Conservation (phyloP, 768 basidiomycete species). For the Serpula lacrymans region DNA sequence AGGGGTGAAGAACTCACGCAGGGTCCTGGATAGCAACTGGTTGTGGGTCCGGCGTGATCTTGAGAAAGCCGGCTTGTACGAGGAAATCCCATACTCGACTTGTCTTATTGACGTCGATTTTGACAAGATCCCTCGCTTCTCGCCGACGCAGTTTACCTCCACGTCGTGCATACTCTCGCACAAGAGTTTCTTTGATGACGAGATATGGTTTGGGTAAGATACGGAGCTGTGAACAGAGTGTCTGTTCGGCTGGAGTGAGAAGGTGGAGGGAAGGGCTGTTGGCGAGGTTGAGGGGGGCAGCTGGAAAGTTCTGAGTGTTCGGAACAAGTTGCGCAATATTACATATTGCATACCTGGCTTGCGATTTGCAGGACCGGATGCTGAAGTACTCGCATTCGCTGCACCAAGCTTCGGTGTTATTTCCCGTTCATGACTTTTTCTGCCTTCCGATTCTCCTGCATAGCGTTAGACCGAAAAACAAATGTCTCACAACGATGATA, state of each 20-base stretch:
- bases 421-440: conserved; percentile 60
- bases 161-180: conserved; percentile 88
- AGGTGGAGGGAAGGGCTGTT: conserved; percentile 89
- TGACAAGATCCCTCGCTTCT: conserved; percentile 86
- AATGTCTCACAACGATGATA: conserved; percentile 33
- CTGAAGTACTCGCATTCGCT: conserved; percentile 30
- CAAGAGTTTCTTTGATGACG: conserved; percentile 90
- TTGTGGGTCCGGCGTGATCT: conserved; percentile 55
- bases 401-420: conserved; percentile 48
- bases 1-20: conserved; percentile 27
- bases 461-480: conserved; percentile 6
- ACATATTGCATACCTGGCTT: conserved; percentile 35
- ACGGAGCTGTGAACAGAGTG: conserved; percentile 82
- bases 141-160: conserved; percentile 85
- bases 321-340: too few relatives aligned
- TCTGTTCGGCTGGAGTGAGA: conserved; percentile 83
- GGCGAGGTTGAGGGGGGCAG: conserved; percentile 80
- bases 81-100: conserved; percentile 92
- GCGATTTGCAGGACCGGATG: conserved; percentile 36
- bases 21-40: conserved; percentile 32
- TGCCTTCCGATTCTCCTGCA: conserved; percentile 47
- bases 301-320: conserved; percentile 21
- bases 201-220: conserved; percentile 96
- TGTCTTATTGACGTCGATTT: conserved; percentile 92
- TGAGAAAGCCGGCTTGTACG: conserved; percentile 79